phyloP scores from a whole-genome alignment of 164 flowering plant genomes.

The Litsea cubeba region DNA sequence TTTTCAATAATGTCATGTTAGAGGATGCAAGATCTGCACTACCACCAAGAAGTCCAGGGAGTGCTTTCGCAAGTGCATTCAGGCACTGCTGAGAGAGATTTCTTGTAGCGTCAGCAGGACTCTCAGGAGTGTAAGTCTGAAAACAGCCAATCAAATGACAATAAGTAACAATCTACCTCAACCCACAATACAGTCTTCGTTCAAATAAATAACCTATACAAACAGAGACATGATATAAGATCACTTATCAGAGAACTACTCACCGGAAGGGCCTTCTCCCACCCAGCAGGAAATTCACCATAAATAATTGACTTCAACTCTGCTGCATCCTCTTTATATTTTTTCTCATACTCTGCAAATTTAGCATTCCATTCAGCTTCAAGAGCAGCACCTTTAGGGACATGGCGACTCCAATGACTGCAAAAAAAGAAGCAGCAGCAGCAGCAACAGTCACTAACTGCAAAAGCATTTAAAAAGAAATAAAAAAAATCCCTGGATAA shows the following conservation, averaged over 20 bases:
- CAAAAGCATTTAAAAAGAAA: not conserved
- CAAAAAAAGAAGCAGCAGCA: constrained; percentile 1
- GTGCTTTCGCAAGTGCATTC: constrained; percentile 80
- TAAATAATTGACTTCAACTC: constrained; percentile 63
- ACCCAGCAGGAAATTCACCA: constrained; percentile 81
- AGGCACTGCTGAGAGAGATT: constrained; percentile 75
- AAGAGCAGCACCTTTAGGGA: constrained; percentile 66
- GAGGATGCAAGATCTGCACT: constrained; percentile 99
- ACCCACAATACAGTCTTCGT: not conserved
- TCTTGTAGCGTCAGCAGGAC: constrained; percentile 89
- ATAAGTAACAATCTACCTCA: not conserved
- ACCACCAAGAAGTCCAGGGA: constrained; percentile 94
- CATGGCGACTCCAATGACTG: constrained; percentile 98
- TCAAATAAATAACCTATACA: not conserved
- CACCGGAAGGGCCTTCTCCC: constrained; percentile 99
- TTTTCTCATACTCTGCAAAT: constrained; percentile 88
- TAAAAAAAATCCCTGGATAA: not conserved
- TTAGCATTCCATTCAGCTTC: constrained; percentile 97
- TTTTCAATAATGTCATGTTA: constrained; percentile 90
- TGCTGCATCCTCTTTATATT: constrained; percentile 80
- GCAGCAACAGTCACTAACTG: not conserved
- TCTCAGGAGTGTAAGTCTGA: constrained; percentile 93
- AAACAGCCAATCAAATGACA: constrained; percentile 7
- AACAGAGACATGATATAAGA: not conserved
- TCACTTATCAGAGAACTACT: constrained; percentile 20